Conservation (phyloP, 73 alveolate species). For the Paramecium tetraurelia region DNA sequence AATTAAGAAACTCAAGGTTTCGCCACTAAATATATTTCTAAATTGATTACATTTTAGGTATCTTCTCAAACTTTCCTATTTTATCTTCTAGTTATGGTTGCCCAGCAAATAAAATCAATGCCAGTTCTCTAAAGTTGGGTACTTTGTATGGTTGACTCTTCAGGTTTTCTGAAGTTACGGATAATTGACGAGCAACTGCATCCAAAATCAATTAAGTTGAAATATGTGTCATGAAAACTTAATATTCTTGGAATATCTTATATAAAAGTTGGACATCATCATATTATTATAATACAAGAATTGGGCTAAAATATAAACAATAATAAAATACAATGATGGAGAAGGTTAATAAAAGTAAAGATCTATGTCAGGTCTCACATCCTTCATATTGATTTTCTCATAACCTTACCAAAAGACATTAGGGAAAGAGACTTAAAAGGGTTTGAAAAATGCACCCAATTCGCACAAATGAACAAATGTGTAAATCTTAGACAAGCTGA, state of each 20-base stretch:
- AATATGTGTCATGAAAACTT: background rate
- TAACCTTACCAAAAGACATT: background rate
- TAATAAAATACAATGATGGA: background rate
- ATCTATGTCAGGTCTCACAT: background rate
- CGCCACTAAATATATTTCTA: background rate
- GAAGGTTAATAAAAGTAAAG: background rate
- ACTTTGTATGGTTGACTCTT: background rate
- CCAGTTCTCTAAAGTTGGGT: background rate
- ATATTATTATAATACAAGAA: background rate
- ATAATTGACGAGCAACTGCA: background rate
- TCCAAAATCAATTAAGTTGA: background rate
- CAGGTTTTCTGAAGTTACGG: background rate
- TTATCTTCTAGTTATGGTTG: background rate
- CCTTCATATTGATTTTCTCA: background rate
- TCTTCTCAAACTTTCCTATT: background rate
- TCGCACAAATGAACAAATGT: background rate
- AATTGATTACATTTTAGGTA: background rate
- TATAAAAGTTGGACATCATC: background rate
- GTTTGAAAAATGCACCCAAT: background rate
- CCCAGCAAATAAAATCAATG: background rate
- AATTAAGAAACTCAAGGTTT: background rate
- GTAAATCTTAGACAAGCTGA: background rate
- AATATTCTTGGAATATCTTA: background rate
- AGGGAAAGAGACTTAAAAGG: background rate
- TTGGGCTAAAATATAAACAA: background rate